Percentiles rank a stretch among this genome's conserved stretches.
Conservation (phyloP, 2,329 filamentous ascomycete species). For the Onygenales sp. region DNA sequence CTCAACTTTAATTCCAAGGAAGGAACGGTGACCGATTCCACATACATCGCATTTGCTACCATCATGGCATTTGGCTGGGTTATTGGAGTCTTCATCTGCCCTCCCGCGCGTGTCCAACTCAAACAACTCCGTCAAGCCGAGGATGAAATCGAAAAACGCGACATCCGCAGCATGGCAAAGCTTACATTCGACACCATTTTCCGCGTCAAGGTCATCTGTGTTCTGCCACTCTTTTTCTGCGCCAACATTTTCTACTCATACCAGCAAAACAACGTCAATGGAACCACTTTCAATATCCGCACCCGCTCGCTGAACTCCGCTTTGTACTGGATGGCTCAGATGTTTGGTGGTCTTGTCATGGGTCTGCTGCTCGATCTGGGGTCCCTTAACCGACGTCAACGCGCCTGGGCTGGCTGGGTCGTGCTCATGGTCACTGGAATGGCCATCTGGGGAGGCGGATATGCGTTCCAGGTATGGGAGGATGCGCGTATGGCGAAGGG, state of each 20-base stretch:
- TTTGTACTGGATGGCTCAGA: slow-evolving; percentile 49
- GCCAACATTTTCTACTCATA: slow-evolving; percentile 50
- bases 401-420: slow-evolving; percentile 39
- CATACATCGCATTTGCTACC: slow-evolving; percentile 41
- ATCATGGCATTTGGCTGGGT: slow-evolving; percentile 44
- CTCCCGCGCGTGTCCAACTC: slow-evolving; percentile 34
- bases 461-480: slow-evolving; percentile 54
- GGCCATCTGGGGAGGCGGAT: slow-evolving; percentile 53
- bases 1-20: slow-evolving; percentile 33
- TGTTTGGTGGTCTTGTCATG: slow-evolving; percentile 43
- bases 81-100: slow-evolving; percentile 40
- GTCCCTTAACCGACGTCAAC: slow-evolving; percentile 33
- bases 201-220: slow-evolving; percentile 38
- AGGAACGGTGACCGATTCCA: slow-evolving; percentile 40
- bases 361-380: slow-evolving; percentile 29
- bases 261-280: slow-evolving; percentile 49
- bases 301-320: slow-evolving; percentile 47
- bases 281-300: slow-evolving; percentile 45
- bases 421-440: slow-evolving; percentile 42
- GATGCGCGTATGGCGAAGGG: slow-evolving; percentile 31
- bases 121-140: slow-evolving; percentile 32
- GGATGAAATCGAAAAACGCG: slow-evolving; percentile 27
- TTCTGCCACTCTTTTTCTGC: slow-evolving; percentile 47
- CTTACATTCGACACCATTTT: slow-evolving; percentile 30
- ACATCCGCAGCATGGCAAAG: slow-evolving; percentile 19